Conservation (phyloP, 768 basidiomycete genomes). For the Suillus luteus region DNA sequence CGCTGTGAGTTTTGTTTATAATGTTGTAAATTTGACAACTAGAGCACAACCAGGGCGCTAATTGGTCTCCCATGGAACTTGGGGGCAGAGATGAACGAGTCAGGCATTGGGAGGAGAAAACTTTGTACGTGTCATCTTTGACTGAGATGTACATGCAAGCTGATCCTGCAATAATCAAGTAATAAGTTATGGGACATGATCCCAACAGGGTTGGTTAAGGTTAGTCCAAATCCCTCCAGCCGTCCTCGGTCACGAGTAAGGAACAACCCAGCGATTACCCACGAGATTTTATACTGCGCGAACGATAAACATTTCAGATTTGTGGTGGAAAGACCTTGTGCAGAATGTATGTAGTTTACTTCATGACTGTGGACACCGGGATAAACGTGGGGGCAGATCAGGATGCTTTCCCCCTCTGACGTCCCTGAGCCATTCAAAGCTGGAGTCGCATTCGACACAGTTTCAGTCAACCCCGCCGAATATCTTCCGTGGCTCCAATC, state of each 20-base stretch:
- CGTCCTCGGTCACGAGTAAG: constrained; percentile 6
- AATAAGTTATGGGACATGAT: constrained; percentile 52
- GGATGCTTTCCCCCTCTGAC: constrained; percentile 33
- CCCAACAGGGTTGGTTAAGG: constrained; percentile 43
- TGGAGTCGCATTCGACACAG: constrained; percentile 48
- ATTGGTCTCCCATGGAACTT: constrained; percentile 48
- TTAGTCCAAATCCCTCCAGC: constrained; percentile 19
- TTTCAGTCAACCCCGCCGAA: constrained; percentile 49
- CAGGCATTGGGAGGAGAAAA: constrained; percentile 40
- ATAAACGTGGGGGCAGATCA: constrained; percentile 29
- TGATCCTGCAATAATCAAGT: constrained; percentile 27
- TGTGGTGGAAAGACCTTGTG: constrained; percentile 44
- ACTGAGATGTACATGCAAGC: background rate
- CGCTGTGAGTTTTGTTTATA: constrained; percentile 38
- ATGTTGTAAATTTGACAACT: background rate
- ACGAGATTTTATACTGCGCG: constrained; percentile 34
- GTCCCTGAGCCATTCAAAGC: constrained; percentile 36
- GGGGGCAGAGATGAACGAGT: constrained; percentile 36
- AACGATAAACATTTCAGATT: constrained; percentile 18
- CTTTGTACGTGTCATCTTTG: constrained; percentile 42
- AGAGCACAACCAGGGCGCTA: constrained; percentile 40
- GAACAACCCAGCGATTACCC: constrained; percentile 38
- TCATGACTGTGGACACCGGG: background rate
- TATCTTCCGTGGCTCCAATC: constrained; percentile 54
- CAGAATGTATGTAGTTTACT: constrained; percentile 36